Conservation (phyloP, 1,139 yeast genomes). For the Blastobotrys petasosporus region DNA sequence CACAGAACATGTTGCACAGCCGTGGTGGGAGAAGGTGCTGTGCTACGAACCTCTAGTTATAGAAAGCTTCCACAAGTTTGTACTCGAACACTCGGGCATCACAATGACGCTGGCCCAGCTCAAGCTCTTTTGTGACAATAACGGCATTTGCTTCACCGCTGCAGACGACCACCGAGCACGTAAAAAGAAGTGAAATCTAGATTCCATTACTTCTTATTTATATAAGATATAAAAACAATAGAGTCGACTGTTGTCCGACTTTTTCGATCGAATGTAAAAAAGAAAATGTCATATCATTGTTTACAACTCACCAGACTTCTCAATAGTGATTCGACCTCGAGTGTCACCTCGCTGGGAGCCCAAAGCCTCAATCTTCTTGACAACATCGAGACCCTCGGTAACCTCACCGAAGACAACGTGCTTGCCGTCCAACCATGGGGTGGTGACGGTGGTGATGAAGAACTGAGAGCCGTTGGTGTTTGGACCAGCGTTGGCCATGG, state of each 20-base stretch:
- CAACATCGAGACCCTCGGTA: constrained; percentile 80
- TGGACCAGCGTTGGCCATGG: constrained; percentile 99
- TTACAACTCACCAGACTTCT: constrained; percentile 65
- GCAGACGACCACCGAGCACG: constrained; percentile 1
- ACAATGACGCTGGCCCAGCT: background rate
- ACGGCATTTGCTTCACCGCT: constrained; percentile 8
- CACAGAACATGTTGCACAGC: background rate
- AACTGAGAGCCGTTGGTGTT: constrained; percentile 99
- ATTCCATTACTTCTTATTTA: too few relatives aligned
- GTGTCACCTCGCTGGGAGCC: constrained; percentile 88
- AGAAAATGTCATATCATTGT: background rate
- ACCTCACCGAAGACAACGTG: constrained; percentile 99
- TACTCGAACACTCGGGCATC: background rate
- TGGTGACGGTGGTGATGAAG: constrained; percentile 93
- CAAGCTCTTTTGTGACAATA: constrained; percentile 6
- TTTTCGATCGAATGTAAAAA: background rate
- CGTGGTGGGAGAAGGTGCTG: constrained; percentile 11
- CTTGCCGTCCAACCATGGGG: constrained; percentile 97
- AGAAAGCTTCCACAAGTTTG: constrained; percentile 6
- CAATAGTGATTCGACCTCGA: constrained; percentile 69
- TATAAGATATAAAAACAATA: too few relatives aligned
- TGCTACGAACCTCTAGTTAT: constrained; percentile 8
- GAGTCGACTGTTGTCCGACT: too few relatives aligned
- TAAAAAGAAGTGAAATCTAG: background rate
- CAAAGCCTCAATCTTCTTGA: constrained; percentile 80